Evolutionary conservation across 2,329 filamentous ascomycete genomes (phyloP).

Genomic region (Epichloe amarillans): DNA sequence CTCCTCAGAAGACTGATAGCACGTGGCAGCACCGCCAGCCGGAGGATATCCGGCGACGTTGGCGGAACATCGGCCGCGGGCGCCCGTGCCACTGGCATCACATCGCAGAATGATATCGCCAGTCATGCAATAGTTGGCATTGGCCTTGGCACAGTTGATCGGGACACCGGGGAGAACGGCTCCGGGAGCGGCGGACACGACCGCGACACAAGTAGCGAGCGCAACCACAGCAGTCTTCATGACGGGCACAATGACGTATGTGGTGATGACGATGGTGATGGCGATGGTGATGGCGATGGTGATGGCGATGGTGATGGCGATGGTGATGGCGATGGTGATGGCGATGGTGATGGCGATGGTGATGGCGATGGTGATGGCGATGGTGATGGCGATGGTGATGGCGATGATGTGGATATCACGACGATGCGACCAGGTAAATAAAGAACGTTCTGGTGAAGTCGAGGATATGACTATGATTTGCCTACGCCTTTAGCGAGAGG

Average conservation of each 20-base stretch:
- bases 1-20: constrained; percentile 25
- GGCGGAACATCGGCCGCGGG: constrained; percentile 29
- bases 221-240: constrained; percentile 24
- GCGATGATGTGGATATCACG: neutral
- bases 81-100: constrained; percentile 22
- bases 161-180: constrained; percentile 17
- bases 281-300: neutral
- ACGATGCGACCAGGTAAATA: neutral
- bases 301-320: neutral
- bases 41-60: constrained; percentile 31
- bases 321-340: neutral
- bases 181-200: constrained; percentile 24
- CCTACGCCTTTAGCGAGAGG: neutral
- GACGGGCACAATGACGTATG: constrained; percentile 1
- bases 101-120: constrained; percentile 36
- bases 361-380: neutral
- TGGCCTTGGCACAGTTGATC: constrained; percentile 26
- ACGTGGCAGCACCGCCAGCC: constrained; percentile 22
- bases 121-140: constrained; percentile 30
- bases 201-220: constrained; percentile 21
- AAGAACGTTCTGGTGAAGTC: neutral
- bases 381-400: neutral
- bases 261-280: neutral
- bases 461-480: neutral
- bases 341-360: neutral